Evolutionary conservation across 169 alveolate genomes (phyloP).

Genomic region (Blepharisma undulans): DNA sequence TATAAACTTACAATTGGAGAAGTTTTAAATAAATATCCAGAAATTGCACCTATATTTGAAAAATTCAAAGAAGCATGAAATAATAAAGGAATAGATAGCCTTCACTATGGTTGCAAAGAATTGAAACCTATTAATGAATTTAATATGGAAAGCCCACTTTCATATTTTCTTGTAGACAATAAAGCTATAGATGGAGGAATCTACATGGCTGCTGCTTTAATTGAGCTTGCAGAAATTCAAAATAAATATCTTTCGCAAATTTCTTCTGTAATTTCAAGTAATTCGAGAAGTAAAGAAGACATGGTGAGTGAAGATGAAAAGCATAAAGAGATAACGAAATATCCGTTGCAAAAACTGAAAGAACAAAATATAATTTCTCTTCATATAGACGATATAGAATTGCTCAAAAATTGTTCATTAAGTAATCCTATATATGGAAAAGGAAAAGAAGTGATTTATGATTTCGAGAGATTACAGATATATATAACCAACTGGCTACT

Average conservation of each 20-base stretch:
- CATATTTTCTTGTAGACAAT: constrained; percentile 43
- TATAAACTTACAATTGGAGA: not conserved
- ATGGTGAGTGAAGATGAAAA: not conserved
- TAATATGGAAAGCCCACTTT: constrained; percentile 18
- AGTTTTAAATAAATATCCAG: not conserved
- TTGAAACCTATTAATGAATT: not conserved
- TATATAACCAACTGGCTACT: not conserved
- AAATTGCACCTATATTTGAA: not conserved
- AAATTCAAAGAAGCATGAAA: not conserved
- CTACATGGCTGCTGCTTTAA: constrained; percentile 54
- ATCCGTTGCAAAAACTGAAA: not conserved
- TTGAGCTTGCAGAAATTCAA: constrained; percentile 48
- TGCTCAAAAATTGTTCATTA: not conserved
- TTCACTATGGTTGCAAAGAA: constrained; percentile 1
- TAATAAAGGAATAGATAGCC: not conserved
- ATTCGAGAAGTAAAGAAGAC: not conserved
- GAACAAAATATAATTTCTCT: not conserved
- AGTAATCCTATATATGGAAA: not conserved
- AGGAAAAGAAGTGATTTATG: constrained; percentile 24
- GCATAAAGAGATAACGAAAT: not conserved
- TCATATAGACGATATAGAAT: not conserved
- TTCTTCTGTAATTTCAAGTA: constrained; percentile 26
- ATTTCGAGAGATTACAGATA: not conserved
- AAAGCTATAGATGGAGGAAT: constrained; percentile 42
- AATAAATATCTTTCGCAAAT: constrained; percentile 23